Evolutionary conservation across 2,329 filamentous ascomycete species (phyloP).

Genomic region (Trichoderma sp.): DNA sequence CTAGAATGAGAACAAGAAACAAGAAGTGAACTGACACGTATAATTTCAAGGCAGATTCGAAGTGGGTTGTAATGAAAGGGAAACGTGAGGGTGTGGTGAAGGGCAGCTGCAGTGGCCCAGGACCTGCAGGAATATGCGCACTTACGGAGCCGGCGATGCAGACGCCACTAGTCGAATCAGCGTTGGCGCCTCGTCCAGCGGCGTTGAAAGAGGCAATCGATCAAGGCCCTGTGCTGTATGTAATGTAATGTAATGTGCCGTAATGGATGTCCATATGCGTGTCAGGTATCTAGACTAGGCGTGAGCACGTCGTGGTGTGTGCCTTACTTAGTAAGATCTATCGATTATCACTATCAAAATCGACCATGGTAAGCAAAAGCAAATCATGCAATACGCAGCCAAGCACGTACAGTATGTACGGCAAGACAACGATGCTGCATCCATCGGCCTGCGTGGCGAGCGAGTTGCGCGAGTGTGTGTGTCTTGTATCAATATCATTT

Average conservation of each 20-base stretch:
- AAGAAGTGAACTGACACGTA: too few species aligned
- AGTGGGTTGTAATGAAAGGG: neutral
- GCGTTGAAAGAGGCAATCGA: conserved; percentile 11
- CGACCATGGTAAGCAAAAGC: too few species aligned
- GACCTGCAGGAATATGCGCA: conserved; percentile 14
- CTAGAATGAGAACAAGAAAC: too few species aligned
- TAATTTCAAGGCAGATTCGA: neutral
- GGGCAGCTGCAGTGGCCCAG: neutral
- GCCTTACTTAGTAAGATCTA: neutral
- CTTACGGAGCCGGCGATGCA: conserved; percentile 4
- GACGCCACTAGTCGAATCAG: conserved; percentile 11
- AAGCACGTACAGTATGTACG: neutral
- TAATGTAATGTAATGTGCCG: neutral
- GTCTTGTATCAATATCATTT: neutral
- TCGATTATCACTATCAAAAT: neutral
- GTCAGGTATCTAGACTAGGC: neutral
- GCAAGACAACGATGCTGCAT: neutral
- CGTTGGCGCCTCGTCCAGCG: neutral
- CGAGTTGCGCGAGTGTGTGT: neutral
- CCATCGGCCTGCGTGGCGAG: neutral
- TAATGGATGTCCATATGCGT: neutral
- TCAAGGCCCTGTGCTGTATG: neutral
- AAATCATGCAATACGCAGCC: neutral
- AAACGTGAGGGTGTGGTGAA: neutral
- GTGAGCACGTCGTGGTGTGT: neutral